Conservation (phyloP, 1,284 basidiomycete species). For the Rhodotorula sp. region DNA sequence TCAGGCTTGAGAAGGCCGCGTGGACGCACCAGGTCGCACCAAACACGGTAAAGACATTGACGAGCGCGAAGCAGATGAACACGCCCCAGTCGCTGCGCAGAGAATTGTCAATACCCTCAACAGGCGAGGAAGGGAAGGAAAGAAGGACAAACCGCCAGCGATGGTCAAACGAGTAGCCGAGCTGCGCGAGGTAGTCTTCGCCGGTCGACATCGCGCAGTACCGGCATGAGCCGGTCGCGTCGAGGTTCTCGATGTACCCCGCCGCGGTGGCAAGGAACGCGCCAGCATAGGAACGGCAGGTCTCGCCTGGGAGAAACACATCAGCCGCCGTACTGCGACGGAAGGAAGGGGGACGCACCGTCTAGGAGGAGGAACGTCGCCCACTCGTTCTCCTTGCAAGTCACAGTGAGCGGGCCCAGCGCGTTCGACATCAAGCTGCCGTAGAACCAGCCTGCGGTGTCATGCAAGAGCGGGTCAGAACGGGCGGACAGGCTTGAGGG, state of each 20-base stretch:
- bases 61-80: slow-evolving; percentile 11
- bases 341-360: not conserved
- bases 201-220: slow-evolving; percentile 60
- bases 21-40: not conserved
- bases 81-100: slow-evolving; percentile 1
- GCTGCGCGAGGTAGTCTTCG: not conserved
- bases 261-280: slow-evolving; percentile 42
- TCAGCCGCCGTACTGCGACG: not conserved
- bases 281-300: slow-evolving; percentile 13
- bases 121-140: too few species aligned
- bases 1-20: not conserved
- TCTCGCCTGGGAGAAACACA: not conserved
- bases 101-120: not conserved
- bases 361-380: slow-evolving; percentile 2
- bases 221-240: slow-evolving; percentile 63
- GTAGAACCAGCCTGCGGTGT: not conserved
- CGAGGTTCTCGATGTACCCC: slow-evolving; percentile 77
- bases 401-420: not conserved
- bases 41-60: slow-evolving; percentile 8
- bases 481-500: fast-evolving
- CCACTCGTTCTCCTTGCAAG: slow-evolving; percentile 8
- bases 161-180: not conserved
- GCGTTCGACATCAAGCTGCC: slow-evolving; percentile 4
- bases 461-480: not conserved
- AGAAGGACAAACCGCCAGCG: not conserved